These are phyloP conservation scores for Suillus placidus DNA, from an alignment of 768 basidiomycete genomes.

Conservation along the genomic window DNA sequence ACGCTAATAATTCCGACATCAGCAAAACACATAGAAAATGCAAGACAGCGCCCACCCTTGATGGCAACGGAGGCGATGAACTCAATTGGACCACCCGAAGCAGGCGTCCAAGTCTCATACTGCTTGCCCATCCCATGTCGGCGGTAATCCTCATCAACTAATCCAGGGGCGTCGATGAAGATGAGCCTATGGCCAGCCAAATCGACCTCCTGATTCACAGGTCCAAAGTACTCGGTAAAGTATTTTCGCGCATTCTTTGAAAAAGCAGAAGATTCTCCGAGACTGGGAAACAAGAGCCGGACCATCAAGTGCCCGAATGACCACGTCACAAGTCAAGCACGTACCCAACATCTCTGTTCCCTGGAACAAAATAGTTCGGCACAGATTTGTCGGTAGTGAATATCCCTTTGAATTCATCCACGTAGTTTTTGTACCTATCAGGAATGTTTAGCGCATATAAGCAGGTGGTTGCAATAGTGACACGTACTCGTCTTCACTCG, in stretches of 20 bases:
- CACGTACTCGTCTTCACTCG: constrained; percentile 50
- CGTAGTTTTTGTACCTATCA: constrained; percentile 63
- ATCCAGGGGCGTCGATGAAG: constrained; percentile 74
- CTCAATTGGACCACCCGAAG: constrained; percentile 56
- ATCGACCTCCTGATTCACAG: constrained; percentile 60
- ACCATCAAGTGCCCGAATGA: neutral
- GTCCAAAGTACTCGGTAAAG: constrained; percentile 67
- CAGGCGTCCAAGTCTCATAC: constrained; percentile 60
- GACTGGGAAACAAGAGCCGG: constrained; percentile 36
- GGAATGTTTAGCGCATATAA: constrained; percentile 6
- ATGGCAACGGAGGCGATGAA: constrained; percentile 53
- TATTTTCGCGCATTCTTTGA: constrained; percentile 57
- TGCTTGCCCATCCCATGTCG: constrained; percentile 51
- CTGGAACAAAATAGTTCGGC: constrained; percentile 63
- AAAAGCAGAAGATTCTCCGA: constrained; percentile 55
- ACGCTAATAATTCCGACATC: constrained; percentile 15
- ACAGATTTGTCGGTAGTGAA: constrained; percentile 49
- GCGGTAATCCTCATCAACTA: constrained; percentile 82
- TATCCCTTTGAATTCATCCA: constrained; percentile 60
- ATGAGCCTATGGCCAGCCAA: constrained; percentile 74
- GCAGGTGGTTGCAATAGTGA: constrained; percentile 1
- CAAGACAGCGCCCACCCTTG: constrained; percentile 15
- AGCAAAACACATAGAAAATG: too few species aligned
- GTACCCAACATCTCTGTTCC: constrained; percentile 82
- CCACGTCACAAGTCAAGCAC: constrained; percentile 21